Percentiles rank a stretch among this genome's conserved stretches.
These are phyloP conservation scores for Elsinoe perseae DNA, from an alignment of 2,329 filamentous ascomycete genomes.

Conservation along the genomic window DNA sequence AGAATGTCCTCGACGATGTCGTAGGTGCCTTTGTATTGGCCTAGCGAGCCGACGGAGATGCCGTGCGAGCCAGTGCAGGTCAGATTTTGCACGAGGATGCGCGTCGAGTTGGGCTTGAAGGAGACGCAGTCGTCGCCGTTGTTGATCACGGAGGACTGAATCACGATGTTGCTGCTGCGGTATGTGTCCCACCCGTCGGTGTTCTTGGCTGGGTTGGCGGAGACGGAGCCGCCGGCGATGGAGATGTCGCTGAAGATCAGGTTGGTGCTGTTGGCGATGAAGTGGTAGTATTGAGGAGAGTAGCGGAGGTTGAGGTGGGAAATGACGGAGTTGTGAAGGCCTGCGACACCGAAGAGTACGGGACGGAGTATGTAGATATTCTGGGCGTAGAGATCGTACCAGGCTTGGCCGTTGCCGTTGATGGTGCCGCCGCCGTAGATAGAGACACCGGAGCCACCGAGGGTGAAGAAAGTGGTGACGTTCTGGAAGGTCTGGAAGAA, in stretches of 20 bases:
- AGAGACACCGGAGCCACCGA: constrained; percentile 59
- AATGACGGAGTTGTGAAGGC: constrained; percentile 42
- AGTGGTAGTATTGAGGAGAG: constrained; percentile 55
- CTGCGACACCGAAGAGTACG: constrained; percentile 51
- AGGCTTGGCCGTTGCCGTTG: constrained; percentile 57
- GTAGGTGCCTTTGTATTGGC: constrained; percentile 55
- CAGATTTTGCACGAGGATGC: constrained; percentile 60
- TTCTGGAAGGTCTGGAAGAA: constrained; percentile 62
- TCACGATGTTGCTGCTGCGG: constrained; percentile 53
- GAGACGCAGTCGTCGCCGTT: constrained; percentile 66
- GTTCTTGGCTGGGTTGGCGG: constrained; percentile 52
- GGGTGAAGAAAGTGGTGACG: constrained; percentile 58
- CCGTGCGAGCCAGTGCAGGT: constrained; percentile 63
- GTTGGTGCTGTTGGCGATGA: constrained; percentile 58
- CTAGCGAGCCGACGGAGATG: constrained; percentile 63
- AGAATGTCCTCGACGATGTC: constrained; percentile 65
- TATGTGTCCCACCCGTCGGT: constrained; percentile 54
- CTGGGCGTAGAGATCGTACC: constrained; percentile 56
- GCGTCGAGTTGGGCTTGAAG: constrained; percentile 66
- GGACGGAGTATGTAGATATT: constrained; percentile 50
- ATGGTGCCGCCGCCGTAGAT: constrained; percentile 58
- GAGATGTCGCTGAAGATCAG: constrained; percentile 57
- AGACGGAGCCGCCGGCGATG: constrained; percentile 49
- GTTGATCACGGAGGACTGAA: constrained; percentile 57
- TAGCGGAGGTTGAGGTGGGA: constrained; percentile 54